Evolutionary conservation across 441 rosid species (phyloP).

Genomic region (Pelargonium australe): DNA sequence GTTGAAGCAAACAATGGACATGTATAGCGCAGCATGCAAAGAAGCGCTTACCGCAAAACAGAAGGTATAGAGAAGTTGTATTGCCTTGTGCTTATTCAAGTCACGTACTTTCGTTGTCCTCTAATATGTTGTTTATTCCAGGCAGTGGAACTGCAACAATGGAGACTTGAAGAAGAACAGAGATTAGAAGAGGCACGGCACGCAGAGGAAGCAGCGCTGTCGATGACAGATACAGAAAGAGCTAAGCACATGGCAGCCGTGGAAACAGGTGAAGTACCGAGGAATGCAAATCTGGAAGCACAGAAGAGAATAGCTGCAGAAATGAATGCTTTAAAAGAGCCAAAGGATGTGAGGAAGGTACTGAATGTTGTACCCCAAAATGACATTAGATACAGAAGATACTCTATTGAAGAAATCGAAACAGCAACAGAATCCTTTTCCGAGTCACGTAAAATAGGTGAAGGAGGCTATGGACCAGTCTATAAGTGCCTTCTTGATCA

Average conservation of each 20-base stretch:
- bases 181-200: neutral
- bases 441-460: slow-evolving; percentile 5
- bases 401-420: slow-evolving; percentile 6
- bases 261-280: too few species aligned
- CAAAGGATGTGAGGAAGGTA: neutral
- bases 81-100: neutral
- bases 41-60: slow-evolving; percentile 80
- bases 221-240: neutral
- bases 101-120: neutral
- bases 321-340: neutral
- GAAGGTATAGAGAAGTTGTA: slow-evolving; percentile 36
- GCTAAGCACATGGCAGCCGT: too few species aligned
- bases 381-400: slow-evolving; percentile 1
- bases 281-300: too few species aligned
- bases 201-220: neutral
- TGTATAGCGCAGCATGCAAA: slow-evolving; percentile 82
- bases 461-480: slow-evolving; percentile 4
- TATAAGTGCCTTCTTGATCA: slow-evolving; percentile 4
- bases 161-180: slow-evolving; percentile 24
- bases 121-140: slow-evolving; percentile 16
- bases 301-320: neutral
- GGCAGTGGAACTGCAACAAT: slow-evolving; percentile 52
- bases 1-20: slow-evolving; percentile 83
- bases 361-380: too few species aligned
- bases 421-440: neutral